Evolutionary conservation across 257 asterid species (phyloP).

Genomic region (Przewalskia tangutica): DNA sequence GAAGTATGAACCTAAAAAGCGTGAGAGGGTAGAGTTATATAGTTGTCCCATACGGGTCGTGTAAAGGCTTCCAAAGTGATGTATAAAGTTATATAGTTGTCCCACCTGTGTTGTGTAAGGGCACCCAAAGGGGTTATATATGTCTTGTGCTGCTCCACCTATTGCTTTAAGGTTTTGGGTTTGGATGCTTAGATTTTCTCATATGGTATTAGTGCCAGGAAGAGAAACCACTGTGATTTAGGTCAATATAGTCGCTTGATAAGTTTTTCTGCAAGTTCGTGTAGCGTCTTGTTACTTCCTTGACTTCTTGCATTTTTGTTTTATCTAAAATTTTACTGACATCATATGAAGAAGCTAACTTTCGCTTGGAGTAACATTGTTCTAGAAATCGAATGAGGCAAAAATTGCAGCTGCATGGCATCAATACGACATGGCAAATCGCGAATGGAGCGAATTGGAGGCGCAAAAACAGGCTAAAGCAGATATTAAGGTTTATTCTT

Average conservation of each 20-base stretch:
- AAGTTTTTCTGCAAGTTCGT: not conserved
- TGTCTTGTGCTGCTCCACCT: not conserved
- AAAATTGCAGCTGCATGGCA: constrained; percentile 39
- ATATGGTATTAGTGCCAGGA: not conserved
- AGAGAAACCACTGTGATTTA: not conserved
- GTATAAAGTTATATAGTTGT: not conserved
- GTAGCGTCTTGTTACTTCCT: not conserved
- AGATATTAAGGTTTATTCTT: constrained; percentile 49
- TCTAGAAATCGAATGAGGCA: constrained; percentile 50
- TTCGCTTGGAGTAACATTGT: constrained; percentile 21
- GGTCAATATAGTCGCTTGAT: not conserved
- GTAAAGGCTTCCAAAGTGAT: not conserved
- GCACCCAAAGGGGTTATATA: not conserved
- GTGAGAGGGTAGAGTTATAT: not conserved
- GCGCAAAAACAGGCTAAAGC: constrained; percentile 62
- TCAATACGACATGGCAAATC: constrained; percentile 48
- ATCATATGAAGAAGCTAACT: constrained; percentile 6
- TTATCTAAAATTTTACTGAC: not conserved
- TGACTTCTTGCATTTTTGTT: not conserved
- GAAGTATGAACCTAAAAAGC: not conserved
- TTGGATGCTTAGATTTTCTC: not conserved
- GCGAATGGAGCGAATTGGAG: constrained; percentile 48
- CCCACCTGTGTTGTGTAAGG: not conserved
- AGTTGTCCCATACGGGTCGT: not conserved
- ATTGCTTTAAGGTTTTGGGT: not conserved